Conservation (phyloP, 225 moss, liverwort and hornwort genomes). For the Pseudisothecium myosuroides region DNA sequence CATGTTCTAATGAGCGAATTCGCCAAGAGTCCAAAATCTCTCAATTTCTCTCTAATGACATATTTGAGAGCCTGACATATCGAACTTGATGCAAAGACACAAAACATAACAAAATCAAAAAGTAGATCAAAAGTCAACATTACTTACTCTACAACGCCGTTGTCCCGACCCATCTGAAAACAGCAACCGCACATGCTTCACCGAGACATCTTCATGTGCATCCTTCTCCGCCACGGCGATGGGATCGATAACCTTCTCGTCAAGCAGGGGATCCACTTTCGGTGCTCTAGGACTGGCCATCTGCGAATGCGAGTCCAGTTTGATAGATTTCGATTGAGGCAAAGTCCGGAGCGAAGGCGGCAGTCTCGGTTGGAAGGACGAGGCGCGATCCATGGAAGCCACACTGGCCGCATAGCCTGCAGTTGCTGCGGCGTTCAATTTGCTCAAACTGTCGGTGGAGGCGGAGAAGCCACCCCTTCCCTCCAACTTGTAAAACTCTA, state of each 20-base stretch:
- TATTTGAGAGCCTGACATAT: background rate
- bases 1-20: background rate
- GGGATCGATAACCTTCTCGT: constrained; percentile 33
- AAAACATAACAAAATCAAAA: background rate
- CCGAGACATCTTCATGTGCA: background rate
- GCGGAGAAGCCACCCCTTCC: constrained; percentile 50
- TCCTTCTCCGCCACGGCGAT: constrained; percentile 15
- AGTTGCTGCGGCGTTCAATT: constrained; percentile 24
- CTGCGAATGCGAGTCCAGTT: constrained; percentile 20
- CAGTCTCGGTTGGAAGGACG: constrained; percentile 29
- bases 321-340: constrained; percentile 24
- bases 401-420: constrained; percentile 20
- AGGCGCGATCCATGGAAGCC: constrained; percentile 20
- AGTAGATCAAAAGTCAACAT: background rate
- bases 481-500: constrained; percentile 77
- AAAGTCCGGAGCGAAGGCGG: constrained; percentile 39
- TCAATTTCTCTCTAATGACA: background rate
- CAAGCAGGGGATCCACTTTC: constrained; percentile 14
- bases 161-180: constrained; percentile 79
- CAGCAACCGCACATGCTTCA: constrained; percentile 67
- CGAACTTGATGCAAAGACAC: background rate
- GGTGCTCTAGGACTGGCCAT: constrained; percentile 19
- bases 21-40: background rate
- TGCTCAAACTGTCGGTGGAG: constrained; percentile 49
- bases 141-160: constrained; percentile 80